phyloP scores from a whole-genome alignment of 2,329 filamentous ascomycete species.

The Mycogone perniciosa region DNA sequence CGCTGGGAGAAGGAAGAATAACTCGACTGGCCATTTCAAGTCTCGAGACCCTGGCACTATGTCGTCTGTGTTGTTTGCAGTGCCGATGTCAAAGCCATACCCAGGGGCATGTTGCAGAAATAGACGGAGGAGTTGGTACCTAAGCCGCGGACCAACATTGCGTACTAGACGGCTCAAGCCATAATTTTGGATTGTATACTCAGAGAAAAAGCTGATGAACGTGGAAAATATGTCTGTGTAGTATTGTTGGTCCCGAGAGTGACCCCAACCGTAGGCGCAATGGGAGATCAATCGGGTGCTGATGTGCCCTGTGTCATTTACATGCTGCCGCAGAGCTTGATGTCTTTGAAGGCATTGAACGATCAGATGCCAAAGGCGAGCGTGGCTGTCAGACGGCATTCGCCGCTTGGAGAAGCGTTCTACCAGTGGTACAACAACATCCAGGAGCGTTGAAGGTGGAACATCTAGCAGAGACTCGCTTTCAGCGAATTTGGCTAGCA shows the following conservation, averaged over 20 bases:
- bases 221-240: conserved; percentile 1
- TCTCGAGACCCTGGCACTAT: conserved; percentile 5
- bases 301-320: background rate
- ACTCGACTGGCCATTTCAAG: background rate
- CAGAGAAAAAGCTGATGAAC: background rate
- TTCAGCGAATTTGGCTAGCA: background rate
- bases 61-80: conserved; percentile 5
- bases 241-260: background rate
- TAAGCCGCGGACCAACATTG: background rate
- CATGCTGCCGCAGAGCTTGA: background rate
- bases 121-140: conserved; percentile 21
- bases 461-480: background rate
- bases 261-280: background rate
- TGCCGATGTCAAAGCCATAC: conserved; percentile 20
- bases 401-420: background rate
- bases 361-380: background rate
- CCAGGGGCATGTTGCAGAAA: conserved; percentile 15
- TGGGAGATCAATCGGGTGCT: background rate
- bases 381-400: background rate
- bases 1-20: background rate
- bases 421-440: background rate
- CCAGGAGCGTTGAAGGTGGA: background rate
- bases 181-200: background rate
- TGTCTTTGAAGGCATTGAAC: background rate
- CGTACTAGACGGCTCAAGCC: background rate